Base-by-base conservation (phyloP, 345 rosid genomes). In the Aethionema arabicum region DNA sequence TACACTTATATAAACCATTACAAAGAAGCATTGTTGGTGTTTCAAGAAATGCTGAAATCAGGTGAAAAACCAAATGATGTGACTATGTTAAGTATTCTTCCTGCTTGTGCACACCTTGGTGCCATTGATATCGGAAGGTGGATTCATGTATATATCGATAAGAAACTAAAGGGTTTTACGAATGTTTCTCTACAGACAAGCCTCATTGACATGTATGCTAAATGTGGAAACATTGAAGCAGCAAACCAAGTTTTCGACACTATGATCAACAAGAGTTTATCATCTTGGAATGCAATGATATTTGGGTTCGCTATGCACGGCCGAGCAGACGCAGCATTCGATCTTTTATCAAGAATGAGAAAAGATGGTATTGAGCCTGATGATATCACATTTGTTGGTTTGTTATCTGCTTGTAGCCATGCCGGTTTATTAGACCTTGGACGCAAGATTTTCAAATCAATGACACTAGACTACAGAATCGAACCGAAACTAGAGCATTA, bases 371-470 rank as follows among this genome's bases (percentile, higher is more conserved):
- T 77, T 52, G 52, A 61, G 44, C 95, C 95, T 30, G 95, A 87
- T 72, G 82, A 78, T 48, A 79, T 82, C 40, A 87, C 92, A 16
- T 82, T 85, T 48, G 79, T 87, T 54, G 92, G 83, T 29, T 67
- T 85, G 38, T 72, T 85, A 67, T 82, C 90, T 70, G 90, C 95
- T 60, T 85, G 92, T 63, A 80, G 77, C 68, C 90, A 85, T 58
- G 81, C 85, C 45, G 84, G 95, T 63, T 74, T 79, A 66, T 63
- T 78, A 21, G 83, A 84, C 54, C 79, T 73, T 51, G 97, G 85
- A 35, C 82, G 81, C 14, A 51, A 51, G 12, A 78, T 74, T 62
- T 83, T 85, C 48, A 68, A 3, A 54, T 74, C 82, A 56, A 83
- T 90, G 95, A 76, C 62, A 27, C 37, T 58, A 6, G 83, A 82